A percentile compares a stretch with the other conserved stretches of the same genome.
Conservation (phyloP, 306 rosid species). For the Trifolium pratense region DNA sequence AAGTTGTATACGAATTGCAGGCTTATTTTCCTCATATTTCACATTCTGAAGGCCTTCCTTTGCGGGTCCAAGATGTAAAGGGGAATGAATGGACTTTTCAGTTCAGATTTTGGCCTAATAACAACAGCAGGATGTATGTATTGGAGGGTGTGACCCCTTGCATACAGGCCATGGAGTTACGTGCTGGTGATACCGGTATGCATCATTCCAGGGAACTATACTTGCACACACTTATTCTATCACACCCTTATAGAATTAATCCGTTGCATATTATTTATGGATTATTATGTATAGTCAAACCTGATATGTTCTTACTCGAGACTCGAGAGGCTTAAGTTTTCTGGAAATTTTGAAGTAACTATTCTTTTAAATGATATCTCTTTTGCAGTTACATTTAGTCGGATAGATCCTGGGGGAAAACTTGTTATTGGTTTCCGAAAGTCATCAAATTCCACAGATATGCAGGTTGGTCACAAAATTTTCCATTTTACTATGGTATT, state of each 20-base stretch:
- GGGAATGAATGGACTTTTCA: slow-evolving; percentile 98
- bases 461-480: slow-evolving; percentile 60
- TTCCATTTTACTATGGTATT: slow-evolving; percentile 29
- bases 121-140: slow-evolving; percentile 98
- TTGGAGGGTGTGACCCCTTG: slow-evolving; percentile 99
- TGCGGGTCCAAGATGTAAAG: slow-evolving; percentile 87
- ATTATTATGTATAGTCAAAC: slow-evolving; percentile 25
- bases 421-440: slow-evolving; percentile 92
- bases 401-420: slow-evolving; percentile 91
- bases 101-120: slow-evolving; percentile 99
- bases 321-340: slow-evolving; percentile 9
- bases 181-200: slow-evolving; percentile 97
- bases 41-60: slow-evolving; percentile 95
- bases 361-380: slow-evolving; percentile 34
- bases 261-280: slow-evolving; percentile 8
- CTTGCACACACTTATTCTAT: slow-evolving; percentile 22
- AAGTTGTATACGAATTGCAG: slow-evolving; percentile 55
- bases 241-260: slow-evolving; percentile 15
- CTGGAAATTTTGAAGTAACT: slow-evolving; percentile 20
- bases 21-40: slow-evolving; percentile 89
- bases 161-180: slow-evolving; percentile 90
- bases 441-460: slow-evolving; percentile 66
- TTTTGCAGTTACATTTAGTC: slow-evolving; percentile 88
- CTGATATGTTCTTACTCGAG: slow-evolving; percentile 1
- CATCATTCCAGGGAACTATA: slow-evolving; percentile 34